A percentile compares a stretch with the other conserved stretches of the same genome.
These are phyloP conservation scores for Mycena galericulata DNA, from an alignment of 768 basidiomycete species.

Conservation along the genomic window DNA sequence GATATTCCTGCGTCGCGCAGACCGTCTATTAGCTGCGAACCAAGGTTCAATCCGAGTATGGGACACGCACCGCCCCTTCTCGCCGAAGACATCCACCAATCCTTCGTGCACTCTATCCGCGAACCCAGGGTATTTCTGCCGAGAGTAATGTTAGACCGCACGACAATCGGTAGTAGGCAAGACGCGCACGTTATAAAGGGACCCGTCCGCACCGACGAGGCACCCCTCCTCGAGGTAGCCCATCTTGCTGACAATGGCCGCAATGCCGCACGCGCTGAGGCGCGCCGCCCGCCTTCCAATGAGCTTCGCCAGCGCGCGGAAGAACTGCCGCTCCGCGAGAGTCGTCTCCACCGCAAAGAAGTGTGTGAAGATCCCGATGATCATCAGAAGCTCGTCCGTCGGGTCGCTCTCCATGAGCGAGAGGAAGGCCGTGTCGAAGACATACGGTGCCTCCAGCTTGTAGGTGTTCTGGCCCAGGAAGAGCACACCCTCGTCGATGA, in stretches of 20 bases:
- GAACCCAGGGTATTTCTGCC: conserved; percentile 98
- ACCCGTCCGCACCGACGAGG: conserved; percentile 91
- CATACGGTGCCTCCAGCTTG: conserved; percentile 94
- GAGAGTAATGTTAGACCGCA: too few species aligned
- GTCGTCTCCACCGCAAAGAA: conserved; percentile 98
- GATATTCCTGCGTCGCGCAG: conserved; percentile 62
- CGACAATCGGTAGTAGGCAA: too few species aligned
- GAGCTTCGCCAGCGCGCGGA: conserved; percentile 91
- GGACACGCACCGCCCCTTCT: conserved; percentile 91
- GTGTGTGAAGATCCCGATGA: conserved; percentile 96
- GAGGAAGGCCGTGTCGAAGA: conserved; percentile 96
- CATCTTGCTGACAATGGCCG: conserved; percentile 95
- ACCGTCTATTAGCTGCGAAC: conserved; percentile 1
- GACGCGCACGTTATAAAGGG: conserved; percentile 96
- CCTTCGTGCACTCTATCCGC: conserved; percentile 94
- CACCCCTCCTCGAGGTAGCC: conserved; percentile 93
- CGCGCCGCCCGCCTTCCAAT: conserved; percentile 92
- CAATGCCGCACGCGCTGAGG: conserved; percentile 94
- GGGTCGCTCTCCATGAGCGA: conserved; percentile 97
- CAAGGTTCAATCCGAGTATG: too few species aligned
- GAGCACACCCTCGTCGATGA: conserved; percentile 96
- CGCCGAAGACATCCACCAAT: conserved; percentile 94
- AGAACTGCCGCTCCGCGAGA: conserved; percentile 95
- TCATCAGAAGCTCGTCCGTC: conserved; percentile 96
- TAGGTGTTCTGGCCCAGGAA: conserved; percentile 99